phyloP scores from a whole-genome alignment of 2,329 filamentous ascomycete genomes.

The Botrytis aclada region DNA sequence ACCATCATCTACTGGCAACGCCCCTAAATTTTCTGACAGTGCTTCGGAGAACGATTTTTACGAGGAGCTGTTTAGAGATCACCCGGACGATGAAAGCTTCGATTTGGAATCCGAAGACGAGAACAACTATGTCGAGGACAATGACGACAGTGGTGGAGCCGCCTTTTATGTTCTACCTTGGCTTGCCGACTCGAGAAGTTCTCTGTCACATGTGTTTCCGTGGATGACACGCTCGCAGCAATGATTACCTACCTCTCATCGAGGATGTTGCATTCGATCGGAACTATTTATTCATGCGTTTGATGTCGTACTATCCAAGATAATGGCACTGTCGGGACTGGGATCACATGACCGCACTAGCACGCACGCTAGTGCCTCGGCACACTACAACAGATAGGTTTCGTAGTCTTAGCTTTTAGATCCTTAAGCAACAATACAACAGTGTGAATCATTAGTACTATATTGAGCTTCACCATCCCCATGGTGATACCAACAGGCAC shows the following conservation, averaged over 20 bases:
- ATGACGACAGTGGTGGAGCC: no score
- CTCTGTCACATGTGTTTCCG: background rate
- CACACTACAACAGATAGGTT: no score
- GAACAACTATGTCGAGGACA: accelerated
- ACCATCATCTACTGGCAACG: accelerated
- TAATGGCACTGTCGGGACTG: no score
- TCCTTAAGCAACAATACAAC: no score
- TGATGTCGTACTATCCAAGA: no score
- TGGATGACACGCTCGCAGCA: background rate
- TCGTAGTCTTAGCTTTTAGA: no score
- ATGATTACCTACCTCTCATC: background rate
- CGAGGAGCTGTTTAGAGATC: background rate
- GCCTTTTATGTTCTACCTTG: background rate
- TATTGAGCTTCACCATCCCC: no score
- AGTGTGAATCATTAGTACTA: no score
- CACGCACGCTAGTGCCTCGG: no score
- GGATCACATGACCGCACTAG: no score
- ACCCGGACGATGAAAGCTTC: background rate
- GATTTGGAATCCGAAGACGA: background rate
- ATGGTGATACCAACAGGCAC: no score
- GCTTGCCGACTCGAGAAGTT: background rate
- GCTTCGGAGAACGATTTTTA: background rate
- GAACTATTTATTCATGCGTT: no score
- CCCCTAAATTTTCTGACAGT: background rate
- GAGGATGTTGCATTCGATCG: background rate